Evolutionary conservation across 768 basidiomycete species (phyloP), one percentile per base, ranked within the genome.

Genomic region (Pulveroboletus ravenelii): DNA sequence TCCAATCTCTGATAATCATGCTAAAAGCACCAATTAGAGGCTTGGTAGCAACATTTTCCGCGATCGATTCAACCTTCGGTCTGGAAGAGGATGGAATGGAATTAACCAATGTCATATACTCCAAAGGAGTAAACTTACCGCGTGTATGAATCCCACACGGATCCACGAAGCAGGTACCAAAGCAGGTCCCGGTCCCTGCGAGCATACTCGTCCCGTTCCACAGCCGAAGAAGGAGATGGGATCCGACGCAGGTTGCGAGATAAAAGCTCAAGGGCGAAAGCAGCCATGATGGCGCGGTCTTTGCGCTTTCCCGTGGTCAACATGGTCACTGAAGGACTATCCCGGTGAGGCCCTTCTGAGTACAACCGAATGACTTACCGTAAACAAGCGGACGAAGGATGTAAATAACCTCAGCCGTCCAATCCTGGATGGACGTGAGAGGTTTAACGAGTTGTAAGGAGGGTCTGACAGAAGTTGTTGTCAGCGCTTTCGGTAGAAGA

Each of bases 121-220:
- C 38, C 55, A 42, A 39, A 49, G 37, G 38, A 34, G 43, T 20
- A 29, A 56, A 42, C 75, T 48, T 53, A 86, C 89, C 80, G 73
- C 35, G 89, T 90, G 70, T 82, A 91, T 10, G 77, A 73, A 51
- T 82, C 72, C 93, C 93, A 96, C 45, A 94, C 80, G 17, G 87
- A 82, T 17, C 92, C 93, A 37, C 90, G 84, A 53, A 95, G 69
- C 39, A 94, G 77, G 63, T 93, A 92, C 84, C 86, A 90, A 10
- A 87, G 62, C 54, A 95, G 77, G 58, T 89, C 86, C 46, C 83
- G 78, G 66, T 96, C 93, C 58, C 91, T 75, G 47, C 80, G 77
- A 13, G 89, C 87, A 59, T 94, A 89, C 62, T 94, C 92, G 13
- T 79, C 69, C 43, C 86, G 77, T 66, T 91, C 87, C 32, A 89